Base-by-base conservation (phyloP, 2,329 filamentous ascomycete species). In the Aspergillus arachidicola region DNA sequence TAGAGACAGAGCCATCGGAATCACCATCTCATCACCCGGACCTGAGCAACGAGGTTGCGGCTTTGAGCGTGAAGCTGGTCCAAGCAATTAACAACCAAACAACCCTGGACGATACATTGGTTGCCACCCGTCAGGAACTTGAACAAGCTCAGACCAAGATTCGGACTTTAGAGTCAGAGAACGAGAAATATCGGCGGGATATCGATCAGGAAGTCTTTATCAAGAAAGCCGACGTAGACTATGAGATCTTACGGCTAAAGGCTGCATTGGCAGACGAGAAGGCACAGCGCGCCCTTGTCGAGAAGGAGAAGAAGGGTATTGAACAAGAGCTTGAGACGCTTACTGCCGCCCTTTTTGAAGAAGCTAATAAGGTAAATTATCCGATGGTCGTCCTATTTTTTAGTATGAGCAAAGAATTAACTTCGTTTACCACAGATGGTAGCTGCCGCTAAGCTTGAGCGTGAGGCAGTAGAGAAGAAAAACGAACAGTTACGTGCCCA, bases 81-180 rank as follows among this genome's bases (percentile, higher is more conserved):
- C 94, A 95, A 74, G 94, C 95, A 51, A 97, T 99, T 79, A 99
- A 99, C 76, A 91, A 96, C 77, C 94, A 97, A 78, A 97, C 94
- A 9, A 89, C 87, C 26, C 85, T 99, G 51, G 95, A 98, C 78
- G 95, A 99, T 77, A 91, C 88, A 12, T 83, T 99, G 21, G 90
- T 92, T 57, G 89, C 88, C 58, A 91, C 93, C 19, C 88, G 93
- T 43, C 90, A 94, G 75, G 93, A 98, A 74, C 82, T 98, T 54
- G 92, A 96, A 60, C 78, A 86, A 38, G 87, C 93, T 10, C 86
- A 85, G 63, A 86, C 89, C 55, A 86, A 85, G 70, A 86, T 96
- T 59, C 83, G 82, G 59, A 83, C 88, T 57, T 80, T 97, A 21
- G 92, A 97, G 78, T 77, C 79, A 34, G 86, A 89, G 67, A 89